Base-by-base conservation (phyloP, 2,329 filamentous ascomycete species). In the Metarhizium guizhouense region DNA sequence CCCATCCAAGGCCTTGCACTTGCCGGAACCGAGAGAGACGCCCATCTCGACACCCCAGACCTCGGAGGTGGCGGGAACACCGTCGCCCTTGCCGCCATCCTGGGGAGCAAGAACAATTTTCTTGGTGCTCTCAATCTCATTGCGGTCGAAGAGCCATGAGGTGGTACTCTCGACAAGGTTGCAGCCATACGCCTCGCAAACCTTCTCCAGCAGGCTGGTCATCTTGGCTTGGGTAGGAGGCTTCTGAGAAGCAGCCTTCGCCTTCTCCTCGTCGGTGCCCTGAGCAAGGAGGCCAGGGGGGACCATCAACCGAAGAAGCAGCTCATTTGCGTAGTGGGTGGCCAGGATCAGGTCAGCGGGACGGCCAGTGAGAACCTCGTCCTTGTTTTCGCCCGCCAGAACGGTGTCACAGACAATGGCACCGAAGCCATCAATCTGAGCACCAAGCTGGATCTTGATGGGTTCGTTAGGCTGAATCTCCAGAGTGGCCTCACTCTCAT, bases 11-110 rank as follows among this genome's bases (percentile, higher is more conserved):
- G 80, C 86, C 86, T 97, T 99, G 74, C 95, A 88, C 81, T 99
- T 99, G 70, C 94, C 94, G 59, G 84, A 86, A 61, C 92, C 92
- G 65, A 94, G 77, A 74, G 88, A 94, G 69, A 99, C 84, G 64
- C 93, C 93, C 70, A 96, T 85, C 80, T 99, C 94, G 55, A 99
- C 90, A 73, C 94, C 94, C 94, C 94, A 99, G 59, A 95, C 92
- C 71, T 99, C 94, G 63, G 90, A 87, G 56, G 95, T 76, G 68
- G 95, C 93, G 56, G 94, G 88, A 56, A 84, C 74, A 67, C 94
- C 94, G 59, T 99, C 94, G 56, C 93, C 93, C 78, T 91, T 95
- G 69, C 88, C 85, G 62, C 90, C 90, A 67, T 96, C 91, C 53
- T 85, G 83, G 38, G 91, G 88, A 29, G 90, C 82, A 56, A 99